Percentiles rank a stretch among this genome's conserved stretches.
Evolutionary conservation across 2,329 filamentous ascomycete species (phyloP).

Genomic region (Geosmithia putterillii): DNA sequence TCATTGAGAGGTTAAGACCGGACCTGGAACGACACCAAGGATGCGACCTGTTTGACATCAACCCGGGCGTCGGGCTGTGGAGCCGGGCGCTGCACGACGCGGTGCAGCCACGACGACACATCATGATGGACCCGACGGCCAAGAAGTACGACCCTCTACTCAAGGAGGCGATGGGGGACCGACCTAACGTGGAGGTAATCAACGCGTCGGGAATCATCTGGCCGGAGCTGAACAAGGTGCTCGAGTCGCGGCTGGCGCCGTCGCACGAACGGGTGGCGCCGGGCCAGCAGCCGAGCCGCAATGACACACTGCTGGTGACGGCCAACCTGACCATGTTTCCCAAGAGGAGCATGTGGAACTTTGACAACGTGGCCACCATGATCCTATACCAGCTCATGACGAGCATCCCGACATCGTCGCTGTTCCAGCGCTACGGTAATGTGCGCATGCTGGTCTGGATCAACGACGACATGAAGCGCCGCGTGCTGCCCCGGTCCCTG

Average conservation of each 20-base stretch:
- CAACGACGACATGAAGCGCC: slow-evolving; percentile 43
- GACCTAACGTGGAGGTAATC: slow-evolving; percentile 31
- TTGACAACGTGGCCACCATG: slow-evolving; percentile 44
- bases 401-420: slow-evolving; percentile 41
- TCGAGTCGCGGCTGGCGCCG: slow-evolving; percentile 33
- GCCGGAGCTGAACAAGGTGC: slow-evolving; percentile 42
- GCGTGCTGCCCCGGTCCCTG: slow-evolving; percentile 48
- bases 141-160: slow-evolving; percentile 50
- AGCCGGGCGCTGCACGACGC: slow-evolving; percentile 63
- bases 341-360: slow-evolving; percentile 33
- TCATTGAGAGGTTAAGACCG: slow-evolving; percentile 55
- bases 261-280: background rate
- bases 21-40: slow-evolving; percentile 59
- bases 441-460: slow-evolving; percentile 71
- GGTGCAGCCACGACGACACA: slow-evolving; percentile 68
- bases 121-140: slow-evolving; percentile 65
- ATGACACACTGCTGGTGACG: slow-evolving; percentile 62
- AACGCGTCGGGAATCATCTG: slow-evolving; percentile 47
- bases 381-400: slow-evolving; percentile 50
- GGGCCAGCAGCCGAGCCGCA: slow-evolving; percentile 34
- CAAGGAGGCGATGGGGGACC: slow-evolving; percentile 30
- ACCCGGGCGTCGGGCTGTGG: slow-evolving; percentile 70
- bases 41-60: slow-evolving; percentile 79
- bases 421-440: slow-evolving; percentile 65
- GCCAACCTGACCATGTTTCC: slow-evolving; percentile 51